These are phyloP conservation scores for Saccharum officinarum DNA, from an alignment of 176 grass and related monocot genomes.

Conservation along the genomic window DNA sequence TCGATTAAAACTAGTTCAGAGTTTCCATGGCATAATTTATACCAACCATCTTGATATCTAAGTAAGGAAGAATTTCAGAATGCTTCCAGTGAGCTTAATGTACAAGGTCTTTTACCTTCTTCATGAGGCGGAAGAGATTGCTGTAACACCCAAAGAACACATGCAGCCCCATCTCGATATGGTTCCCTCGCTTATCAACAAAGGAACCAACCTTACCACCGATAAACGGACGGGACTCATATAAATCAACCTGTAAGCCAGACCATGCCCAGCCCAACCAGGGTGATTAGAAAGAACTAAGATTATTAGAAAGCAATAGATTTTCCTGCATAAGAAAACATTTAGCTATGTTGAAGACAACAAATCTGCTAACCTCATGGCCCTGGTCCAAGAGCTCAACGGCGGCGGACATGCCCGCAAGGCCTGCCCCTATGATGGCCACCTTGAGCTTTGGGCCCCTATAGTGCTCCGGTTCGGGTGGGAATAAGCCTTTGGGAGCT, in stretches of 20 bases:
- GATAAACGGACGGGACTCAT: slow-evolving; percentile 78
- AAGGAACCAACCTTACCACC: slow-evolving; percentile 96
- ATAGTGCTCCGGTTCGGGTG: slow-evolving; percentile 76
- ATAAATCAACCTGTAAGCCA: slow-evolving; percentile 87
- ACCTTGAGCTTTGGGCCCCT: slow-evolving; percentile 94
- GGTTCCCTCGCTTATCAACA: slow-evolving; percentile 84
- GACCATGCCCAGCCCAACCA: neutral
- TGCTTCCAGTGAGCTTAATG: neutral
- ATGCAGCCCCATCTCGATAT: slow-evolving; percentile 98
- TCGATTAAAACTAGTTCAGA: neutral
- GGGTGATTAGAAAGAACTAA: neutral
- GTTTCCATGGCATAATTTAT: neutral
- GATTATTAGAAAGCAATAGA: neutral
- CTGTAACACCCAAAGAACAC: slow-evolving; percentile 99
- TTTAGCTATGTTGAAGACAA: neutral
- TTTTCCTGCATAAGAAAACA: neutral
- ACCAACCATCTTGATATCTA: neutral
- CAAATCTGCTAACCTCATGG: slow-evolving; percentile 64
- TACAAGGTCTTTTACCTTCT: slow-evolving; percentile 60
- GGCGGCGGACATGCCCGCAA: slow-evolving; percentile 95
- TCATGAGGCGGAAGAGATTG: slow-evolving; percentile 97
- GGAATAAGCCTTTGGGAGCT: slow-evolving; percentile 93
- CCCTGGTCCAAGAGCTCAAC: slow-evolving; percentile 98
- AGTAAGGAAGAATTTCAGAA: neutral
- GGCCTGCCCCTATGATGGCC: slow-evolving; percentile 81